Conservation (phyloP, 148 eudicot genomes). For the Nepenthes mirabilis region DNA sequence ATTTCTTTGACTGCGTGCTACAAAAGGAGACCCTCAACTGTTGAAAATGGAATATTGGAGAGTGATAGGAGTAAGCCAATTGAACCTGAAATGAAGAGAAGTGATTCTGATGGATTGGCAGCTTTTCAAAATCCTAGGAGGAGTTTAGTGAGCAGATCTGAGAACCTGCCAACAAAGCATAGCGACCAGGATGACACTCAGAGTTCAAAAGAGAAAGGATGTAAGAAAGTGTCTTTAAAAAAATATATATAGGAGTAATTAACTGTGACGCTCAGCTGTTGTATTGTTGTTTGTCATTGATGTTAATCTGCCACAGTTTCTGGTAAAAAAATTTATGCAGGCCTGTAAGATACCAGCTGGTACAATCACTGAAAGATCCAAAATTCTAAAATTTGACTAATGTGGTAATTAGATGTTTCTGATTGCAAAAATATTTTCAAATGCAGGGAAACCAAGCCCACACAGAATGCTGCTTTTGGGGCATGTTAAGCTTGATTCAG, state of each 20-base stretch:
- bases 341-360: no score
- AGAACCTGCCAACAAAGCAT: conserved; percentile 8
- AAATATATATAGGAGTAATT: no score
- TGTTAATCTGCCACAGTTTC: neutral
- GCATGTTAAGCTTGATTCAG: no score
- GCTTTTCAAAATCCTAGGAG: conserved; percentile 5
- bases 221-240: neutral
- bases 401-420: no score
- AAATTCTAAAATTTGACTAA: no score
- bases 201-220: neutral
- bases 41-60: conserved; percentile 4
- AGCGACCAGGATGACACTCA: conserved; percentile 5
- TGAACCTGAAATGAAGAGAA: conserved; percentile 11
- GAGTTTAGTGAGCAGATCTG: conserved; percentile 3
- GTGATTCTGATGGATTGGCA: conserved; percentile 16
- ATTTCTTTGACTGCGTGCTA: conserved; percentile 6
- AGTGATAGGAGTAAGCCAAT: conserved; percentile 12
- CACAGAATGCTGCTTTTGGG: no score
- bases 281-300: neutral
- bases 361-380: no score
- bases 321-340: neutral
- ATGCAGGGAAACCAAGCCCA: no score
- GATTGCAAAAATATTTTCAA: no score
- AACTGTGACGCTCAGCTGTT: neutral
- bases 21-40: conserved; percentile 7